phyloP scores from a whole-genome alignment of 192 early-diverging fungal species.

The Coemansia sp. region DNA sequence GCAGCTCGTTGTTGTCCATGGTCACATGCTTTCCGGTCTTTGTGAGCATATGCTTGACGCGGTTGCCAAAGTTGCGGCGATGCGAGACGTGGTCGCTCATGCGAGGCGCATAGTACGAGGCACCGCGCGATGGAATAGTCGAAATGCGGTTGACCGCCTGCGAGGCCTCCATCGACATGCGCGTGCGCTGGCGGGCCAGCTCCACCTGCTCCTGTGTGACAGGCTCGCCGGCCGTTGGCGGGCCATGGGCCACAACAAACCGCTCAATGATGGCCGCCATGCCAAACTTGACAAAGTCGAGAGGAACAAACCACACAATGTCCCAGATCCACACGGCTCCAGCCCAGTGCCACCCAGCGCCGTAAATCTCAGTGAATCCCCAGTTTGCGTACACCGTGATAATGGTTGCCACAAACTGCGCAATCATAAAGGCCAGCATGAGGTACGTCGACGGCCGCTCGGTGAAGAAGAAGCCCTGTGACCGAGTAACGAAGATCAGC shows the following conservation, averaged over 20 bases:
- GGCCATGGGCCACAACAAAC: slow-evolving; percentile 25
- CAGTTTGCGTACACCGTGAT: slow-evolving; percentile 83
- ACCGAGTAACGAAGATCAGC: slow-evolving; percentile 74
- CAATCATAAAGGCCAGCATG: slow-evolving; percentile 61
- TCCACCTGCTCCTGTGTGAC: slow-evolving; percentile 41
- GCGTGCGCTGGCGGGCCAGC: slow-evolving; percentile 54
- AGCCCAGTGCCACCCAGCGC: slow-evolving; percentile 73
- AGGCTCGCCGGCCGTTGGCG: slow-evolving; percentile 25
- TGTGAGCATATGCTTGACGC: slow-evolving; percentile 48
- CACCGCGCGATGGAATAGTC: slow-evolving; percentile 55
- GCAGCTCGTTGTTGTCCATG: slow-evolving; percentile 64
- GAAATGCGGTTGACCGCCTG: slow-evolving; percentile 57
- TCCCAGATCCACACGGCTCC: slow-evolving; percentile 75
- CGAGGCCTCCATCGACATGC: slow-evolving; percentile 52
- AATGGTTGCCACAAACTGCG: slow-evolving; percentile 70
- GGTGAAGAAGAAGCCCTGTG: slow-evolving; percentile 70
- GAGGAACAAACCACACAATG: slow-evolving; percentile 72
- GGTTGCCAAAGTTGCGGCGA: slow-evolving; percentile 53
- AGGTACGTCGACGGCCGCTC: slow-evolving; percentile 70
- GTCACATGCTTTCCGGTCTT: slow-evolving; percentile 55
- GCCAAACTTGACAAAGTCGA: slow-evolving; percentile 75
- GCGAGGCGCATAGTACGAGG: slow-evolving; percentile 61
- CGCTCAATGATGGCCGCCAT: slow-evolving; percentile 61
- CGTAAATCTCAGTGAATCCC: slow-evolving; percentile 68
- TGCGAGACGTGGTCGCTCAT: slow-evolving; percentile 52